These are phyloP conservation scores for Pseudogymnoascus sp. DNA, from an alignment of 2,329 filamentous ascomycete species.

Conservation along the genomic window DNA sequence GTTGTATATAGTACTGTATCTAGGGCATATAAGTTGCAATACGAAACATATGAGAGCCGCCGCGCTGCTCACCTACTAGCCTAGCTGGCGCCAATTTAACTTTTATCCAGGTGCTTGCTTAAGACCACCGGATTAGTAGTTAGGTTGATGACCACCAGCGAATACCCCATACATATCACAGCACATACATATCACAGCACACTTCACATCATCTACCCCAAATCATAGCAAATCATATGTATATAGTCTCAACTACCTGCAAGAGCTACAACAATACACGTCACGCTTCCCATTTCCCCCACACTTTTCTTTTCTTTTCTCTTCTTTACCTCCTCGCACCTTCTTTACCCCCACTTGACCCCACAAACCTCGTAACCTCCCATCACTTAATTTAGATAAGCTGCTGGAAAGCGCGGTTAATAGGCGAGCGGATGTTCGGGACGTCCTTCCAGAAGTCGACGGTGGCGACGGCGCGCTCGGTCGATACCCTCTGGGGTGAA, in stretches of 20 bases:
- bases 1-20: too few relatives aligned
- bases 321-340: neutral
- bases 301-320: neutral
- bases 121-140: too few relatives aligned
- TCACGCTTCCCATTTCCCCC: neutral
- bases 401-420: slow-evolving; percentile 98
- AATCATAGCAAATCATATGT: slow-evolving; percentile 2
- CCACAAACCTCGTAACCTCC: neutral
- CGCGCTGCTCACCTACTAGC: neutral
- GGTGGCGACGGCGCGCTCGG: slow-evolving; percentile 88
- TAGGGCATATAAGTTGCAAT: too few relatives aligned
- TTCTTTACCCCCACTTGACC: neutral
- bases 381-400: slow-evolving; percentile 60
- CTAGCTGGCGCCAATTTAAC: too few relatives aligned
- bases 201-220: neutral
- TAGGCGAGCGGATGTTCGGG: slow-evolving; percentile 81
- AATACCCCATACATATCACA: neutral
- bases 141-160: too few relatives aligned
- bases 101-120: too few relatives aligned
- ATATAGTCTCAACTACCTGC: slow-evolving; percentile 3
- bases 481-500: slow-evolving; percentile 95
- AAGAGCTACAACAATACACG: slow-evolving; percentile 1
- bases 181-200: neutral
- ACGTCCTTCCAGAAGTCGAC: slow-evolving; percentile 96
- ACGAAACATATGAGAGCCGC: too few relatives aligned